A percentile compares a stretch with the other conserved stretches of the same genome.
phyloP scores from a whole-genome alignment of 106 monocot genomes.

The Xerophyta viscosa region DNA sequence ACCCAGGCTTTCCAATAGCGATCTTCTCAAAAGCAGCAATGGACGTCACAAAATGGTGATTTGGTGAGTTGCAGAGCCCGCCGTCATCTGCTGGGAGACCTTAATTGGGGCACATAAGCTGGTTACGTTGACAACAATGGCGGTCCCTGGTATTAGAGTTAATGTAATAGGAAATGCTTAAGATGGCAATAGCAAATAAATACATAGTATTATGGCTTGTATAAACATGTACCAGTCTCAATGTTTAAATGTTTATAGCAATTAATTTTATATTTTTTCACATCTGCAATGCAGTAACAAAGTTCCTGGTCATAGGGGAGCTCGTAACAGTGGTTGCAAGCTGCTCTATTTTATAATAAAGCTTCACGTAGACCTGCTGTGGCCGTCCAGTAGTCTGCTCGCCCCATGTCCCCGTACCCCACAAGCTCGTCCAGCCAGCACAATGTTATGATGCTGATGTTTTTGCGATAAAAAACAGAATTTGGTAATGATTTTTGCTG shows the following conservation, averaged over 20 bases:
- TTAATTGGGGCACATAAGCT: conserved; percentile 94
- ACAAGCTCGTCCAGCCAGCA: conserved; percentile 69
- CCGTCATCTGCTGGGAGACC: conserved; percentile 65
- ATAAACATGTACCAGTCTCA: too few species aligned
- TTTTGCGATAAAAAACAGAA: too few species aligned
- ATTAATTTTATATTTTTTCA: too few species aligned
- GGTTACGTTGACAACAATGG: conserved; percentile 73
- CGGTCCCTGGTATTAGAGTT: conserved; percentile 90
- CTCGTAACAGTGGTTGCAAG: conserved; percentile 88
- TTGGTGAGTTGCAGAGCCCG: conserved; percentile 82
- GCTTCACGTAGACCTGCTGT: conserved; percentile 72
- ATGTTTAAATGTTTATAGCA: too few species aligned
- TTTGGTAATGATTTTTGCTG: too few species aligned
- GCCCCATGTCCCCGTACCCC: conserved; percentile 87
- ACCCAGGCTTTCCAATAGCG: conserved; percentile 96
- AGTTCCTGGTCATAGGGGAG: conserved; percentile 81
- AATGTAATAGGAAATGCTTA: too few species aligned
- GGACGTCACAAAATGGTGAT: conserved; percentile 79
- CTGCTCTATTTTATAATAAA: conserved; percentile 57
- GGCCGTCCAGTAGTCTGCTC: conserved; percentile 68
- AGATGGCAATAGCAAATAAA: too few species aligned
- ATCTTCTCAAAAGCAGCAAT: conserved; percentile 97
- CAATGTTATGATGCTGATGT: background rate
- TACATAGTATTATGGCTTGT: too few species aligned
- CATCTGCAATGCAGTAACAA: conserved; percentile 67